Percentiles rank a stretch among this genome's conserved stretches.
These are phyloP conservation scores for Kitagawia praeruptora DNA, from an alignment of 129 eudicot species.

Conservation along the genomic window DNA sequence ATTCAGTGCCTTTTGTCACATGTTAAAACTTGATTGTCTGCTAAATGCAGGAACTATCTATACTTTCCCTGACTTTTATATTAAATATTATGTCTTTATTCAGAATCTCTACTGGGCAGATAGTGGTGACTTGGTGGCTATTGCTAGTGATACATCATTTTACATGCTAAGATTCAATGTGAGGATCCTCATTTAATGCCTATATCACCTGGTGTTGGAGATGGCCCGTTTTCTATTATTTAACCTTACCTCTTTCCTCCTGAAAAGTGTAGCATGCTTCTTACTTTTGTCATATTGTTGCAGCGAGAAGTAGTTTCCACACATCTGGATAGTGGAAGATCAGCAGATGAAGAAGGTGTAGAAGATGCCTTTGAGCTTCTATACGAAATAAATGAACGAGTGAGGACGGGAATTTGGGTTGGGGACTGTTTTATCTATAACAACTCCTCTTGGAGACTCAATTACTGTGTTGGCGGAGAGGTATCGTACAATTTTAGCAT, in stretches of 20 bases:
- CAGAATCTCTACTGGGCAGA: conserved; percentile 99
- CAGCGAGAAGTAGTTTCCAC: conserved; percentile 93
- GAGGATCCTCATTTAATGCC: conserved; percentile 25
- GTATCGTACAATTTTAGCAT: conserved; percentile 28
- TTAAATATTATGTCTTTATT: conserved; percentile 8
- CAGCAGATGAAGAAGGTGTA: conserved; percentile 84
- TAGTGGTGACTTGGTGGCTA: conserved; percentile 91
- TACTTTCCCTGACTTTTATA: neutral
- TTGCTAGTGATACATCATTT: conserved; percentile 86
- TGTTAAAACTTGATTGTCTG: conserved; percentile 1
- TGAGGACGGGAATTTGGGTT: conserved; percentile 96
- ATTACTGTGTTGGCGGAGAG: conserved; percentile 99
- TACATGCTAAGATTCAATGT: conserved; percentile 86
- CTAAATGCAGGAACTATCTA: neutral
- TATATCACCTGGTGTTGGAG: neutral
- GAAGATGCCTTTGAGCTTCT: conserved; percentile 89
- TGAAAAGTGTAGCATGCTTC: conserved; percentile 7
- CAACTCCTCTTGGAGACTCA: conserved; percentile 94
- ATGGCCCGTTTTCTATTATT: neutral
- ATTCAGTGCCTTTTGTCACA: neutral
- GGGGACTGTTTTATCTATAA: conserved; percentile 97
- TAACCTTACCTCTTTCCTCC: neutral
- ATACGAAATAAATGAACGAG: conserved; percentile 81
- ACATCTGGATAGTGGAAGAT: conserved; percentile 85
- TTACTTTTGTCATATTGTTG: conserved; percentile 18